These are phyloP conservation scores for Yamadazyma dendronema DNA, from an alignment of 1,139 yeast species.

Conservation along the genomic window DNA sequence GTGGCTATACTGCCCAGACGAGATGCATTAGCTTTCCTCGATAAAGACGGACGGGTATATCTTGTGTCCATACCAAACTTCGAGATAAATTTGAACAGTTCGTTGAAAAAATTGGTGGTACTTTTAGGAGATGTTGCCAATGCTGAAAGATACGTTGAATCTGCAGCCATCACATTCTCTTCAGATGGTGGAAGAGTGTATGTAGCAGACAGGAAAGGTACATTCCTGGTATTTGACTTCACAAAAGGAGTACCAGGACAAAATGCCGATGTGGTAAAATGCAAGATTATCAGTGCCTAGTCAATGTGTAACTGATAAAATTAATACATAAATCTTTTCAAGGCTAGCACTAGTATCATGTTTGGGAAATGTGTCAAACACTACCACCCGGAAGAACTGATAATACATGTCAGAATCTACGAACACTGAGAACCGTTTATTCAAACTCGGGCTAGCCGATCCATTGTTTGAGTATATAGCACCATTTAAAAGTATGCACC, in stretches of 20 bases:
- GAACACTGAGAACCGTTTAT: no score
- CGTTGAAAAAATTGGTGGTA: slow-evolving; percentile 53
- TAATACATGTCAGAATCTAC: no score
- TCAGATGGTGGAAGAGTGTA: slow-evolving; percentile 78
- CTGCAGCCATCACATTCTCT: slow-evolving; percentile 75
- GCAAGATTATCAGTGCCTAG: slow-evolving; percentile 50
- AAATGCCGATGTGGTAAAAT: slow-evolving; percentile 74
- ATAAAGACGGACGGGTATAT: slow-evolving; percentile 72
- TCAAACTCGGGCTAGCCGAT: no score
- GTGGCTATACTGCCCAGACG: slow-evolving; percentile 81
- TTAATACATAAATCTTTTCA: no score
- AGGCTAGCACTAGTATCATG: no score
- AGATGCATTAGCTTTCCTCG: slow-evolving; percentile 78
- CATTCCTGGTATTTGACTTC: slow-evolving; percentile 76
- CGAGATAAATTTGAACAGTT: slow-evolving; percentile 31
- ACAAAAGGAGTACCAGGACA: slow-evolving; percentile 79
- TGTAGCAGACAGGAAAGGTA: slow-evolving; percentile 77
- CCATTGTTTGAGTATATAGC: no score
- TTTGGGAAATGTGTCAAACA: no score
- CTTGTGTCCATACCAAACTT: slow-evolving; percentile 65
- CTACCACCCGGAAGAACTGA: no score
- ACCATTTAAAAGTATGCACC: no score
- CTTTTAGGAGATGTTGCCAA: slow-evolving; percentile 75
- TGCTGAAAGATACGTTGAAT: slow-evolving; percentile 64
- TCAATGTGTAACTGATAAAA: not conserved